Evolutionary conservation across 2,329 filamentous ascomycete species (phyloP).

Genomic region (Fusarium sambucinum): DNA sequence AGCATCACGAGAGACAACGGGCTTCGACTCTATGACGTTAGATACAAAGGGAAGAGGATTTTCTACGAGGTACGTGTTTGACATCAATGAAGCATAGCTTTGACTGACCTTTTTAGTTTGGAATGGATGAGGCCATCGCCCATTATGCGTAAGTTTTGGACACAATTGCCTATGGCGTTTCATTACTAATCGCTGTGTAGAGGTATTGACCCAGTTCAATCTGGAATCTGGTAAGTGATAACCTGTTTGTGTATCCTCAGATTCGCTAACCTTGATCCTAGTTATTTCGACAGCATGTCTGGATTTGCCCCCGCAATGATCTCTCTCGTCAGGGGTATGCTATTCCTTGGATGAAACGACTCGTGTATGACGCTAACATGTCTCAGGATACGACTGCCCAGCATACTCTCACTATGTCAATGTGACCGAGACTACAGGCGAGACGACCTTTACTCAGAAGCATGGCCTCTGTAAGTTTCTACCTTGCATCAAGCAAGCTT

Average conservation of each 20-base stretch:
- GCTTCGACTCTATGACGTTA: background rate
- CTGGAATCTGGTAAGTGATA: constrained; percentile 2
- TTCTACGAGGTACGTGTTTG: background rate
- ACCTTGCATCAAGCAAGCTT: rapidly evolving
- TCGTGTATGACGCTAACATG: background rate
- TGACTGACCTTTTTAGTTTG: background rate
- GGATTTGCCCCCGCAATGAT: constrained; percentile 3
- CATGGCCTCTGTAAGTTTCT: background rate
- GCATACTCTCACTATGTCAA: constrained; percentile 6
- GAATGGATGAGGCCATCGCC: constrained; percentile 6
- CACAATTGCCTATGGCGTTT: too few species aligned
- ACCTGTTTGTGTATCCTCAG: too few species aligned
- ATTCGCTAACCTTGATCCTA: too few species aligned
- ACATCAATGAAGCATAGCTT: rapidly evolving
- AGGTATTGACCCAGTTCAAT: constrained; percentile 1
- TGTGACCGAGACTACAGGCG: constrained; percentile 1
- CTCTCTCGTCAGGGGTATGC: constrained; percentile 9
- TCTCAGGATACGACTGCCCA: background rate
- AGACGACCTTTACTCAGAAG: background rate
- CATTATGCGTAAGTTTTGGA: background rate
- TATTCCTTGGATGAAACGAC: too few species aligned
- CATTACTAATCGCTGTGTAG: too few species aligned
- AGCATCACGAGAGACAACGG: background rate
- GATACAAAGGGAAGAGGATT: constrained; percentile 4
- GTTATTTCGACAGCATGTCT: constrained; percentile 12